Conservation (phyloP, 768 basidiomycete species). For the Boletus pseudo-olivaceus region DNA sequence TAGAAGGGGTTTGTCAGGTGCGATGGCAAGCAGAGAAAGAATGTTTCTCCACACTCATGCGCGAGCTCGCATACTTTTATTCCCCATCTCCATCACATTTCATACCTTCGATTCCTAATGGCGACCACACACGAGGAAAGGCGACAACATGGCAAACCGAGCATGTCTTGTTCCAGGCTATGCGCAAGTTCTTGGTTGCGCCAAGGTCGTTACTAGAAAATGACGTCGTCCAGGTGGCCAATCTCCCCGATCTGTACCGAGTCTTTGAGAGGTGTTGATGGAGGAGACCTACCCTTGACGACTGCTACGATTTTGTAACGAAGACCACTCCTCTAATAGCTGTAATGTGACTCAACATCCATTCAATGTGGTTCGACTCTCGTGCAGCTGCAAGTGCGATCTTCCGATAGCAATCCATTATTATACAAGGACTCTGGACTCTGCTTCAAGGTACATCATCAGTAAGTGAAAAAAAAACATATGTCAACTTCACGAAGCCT, state of each 20-base stretch:
- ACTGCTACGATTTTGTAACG: neutral
- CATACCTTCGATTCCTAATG: conserved; percentile 18
- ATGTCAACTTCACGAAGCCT: neutral
- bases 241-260: conserved; percentile 86
- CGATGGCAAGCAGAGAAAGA: conserved; percentile 82
- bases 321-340: neutral
- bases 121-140: conserved; percentile 41
- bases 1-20: conserved; percentile 47
- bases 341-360: neutral
- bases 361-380: neutral
- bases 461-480: neutral
- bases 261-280: conserved; percentile 91
- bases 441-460: neutral
- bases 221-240: conserved; percentile 86
- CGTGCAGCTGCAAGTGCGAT: neutral
- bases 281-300: neutral
- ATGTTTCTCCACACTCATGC: conserved; percentile 83
- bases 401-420: neutral
- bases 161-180: conserved; percentile 84
- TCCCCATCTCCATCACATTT: conserved; percentile 42
- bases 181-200: conserved; percentile 70
- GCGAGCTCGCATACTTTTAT: conserved; percentile 92
- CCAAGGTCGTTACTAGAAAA: conserved; percentile 63
- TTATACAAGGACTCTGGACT: neutral
- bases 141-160: conserved; percentile 84